phyloP scores from a whole-genome alignment of 2,329 filamentous ascomycete genomes.

The Colletotrichum abscissum region DNA sequence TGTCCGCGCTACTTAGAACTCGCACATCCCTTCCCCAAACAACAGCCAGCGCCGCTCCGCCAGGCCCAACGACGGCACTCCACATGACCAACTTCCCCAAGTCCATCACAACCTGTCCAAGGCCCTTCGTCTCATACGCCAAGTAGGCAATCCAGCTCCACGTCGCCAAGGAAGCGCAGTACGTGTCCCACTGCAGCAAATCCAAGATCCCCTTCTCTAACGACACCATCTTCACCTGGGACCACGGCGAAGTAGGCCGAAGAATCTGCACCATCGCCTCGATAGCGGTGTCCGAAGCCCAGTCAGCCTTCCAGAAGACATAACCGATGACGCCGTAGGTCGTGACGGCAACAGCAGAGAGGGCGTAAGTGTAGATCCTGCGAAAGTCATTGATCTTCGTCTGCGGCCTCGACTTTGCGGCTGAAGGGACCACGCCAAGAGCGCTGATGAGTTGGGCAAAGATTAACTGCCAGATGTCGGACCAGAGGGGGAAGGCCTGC shows the following conservation, averaged over 20 bases:
- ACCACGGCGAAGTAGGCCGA: slow-evolving; percentile 10
- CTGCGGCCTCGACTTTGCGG: not conserved
- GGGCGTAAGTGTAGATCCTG: slow-evolving; percentile 29
- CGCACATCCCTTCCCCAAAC: slow-evolving; percentile 39
- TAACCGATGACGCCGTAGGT: slow-evolving; percentile 32
- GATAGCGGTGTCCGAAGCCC: not conserved
- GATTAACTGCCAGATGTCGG: slow-evolving; percentile 26
- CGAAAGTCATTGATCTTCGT: slow-evolving; percentile 3
- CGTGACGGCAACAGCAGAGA: not conserved
- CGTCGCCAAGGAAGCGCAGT: slow-evolving; percentile 32
- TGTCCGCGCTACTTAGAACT: no score
- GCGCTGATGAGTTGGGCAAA: slow-evolving; percentile 11
- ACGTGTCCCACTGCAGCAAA: slow-evolving; percentile 40
- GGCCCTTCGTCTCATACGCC: slow-evolving; percentile 20
- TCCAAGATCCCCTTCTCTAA: slow-evolving; percentile 30
- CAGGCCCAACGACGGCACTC: slow-evolving; percentile 35
- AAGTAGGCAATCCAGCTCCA: slow-evolving; percentile 31
- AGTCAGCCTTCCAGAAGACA: not conserved
- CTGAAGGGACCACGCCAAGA: not conserved
- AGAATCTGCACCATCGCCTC: slow-evolving; percentile 30
- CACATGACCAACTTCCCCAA: slow-evolving; percentile 9
- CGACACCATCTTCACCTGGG: slow-evolving; percentile 1
- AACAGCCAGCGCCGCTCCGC: slow-evolving; percentile 36
- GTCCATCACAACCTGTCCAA: not conserved
- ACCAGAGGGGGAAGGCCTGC: slow-evolving; percentile 40